These are phyloP conservation scores for Zychaea mexicana DNA, from an alignment of 371 early-diverging fungal genomes.

Conservation along the genomic window DNA sequence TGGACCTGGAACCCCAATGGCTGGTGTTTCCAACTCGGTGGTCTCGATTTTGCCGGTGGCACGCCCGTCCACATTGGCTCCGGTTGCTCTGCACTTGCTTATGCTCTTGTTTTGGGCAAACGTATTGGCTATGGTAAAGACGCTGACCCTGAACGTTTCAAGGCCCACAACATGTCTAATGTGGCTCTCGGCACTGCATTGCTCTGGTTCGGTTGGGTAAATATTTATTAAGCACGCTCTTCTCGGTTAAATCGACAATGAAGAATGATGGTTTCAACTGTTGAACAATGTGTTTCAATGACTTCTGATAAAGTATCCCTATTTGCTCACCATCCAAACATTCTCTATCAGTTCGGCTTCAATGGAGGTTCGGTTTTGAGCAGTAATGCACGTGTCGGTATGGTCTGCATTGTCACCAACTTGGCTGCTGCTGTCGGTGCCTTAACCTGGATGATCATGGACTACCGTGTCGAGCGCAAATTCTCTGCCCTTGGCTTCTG, in stretches of 20 bases:
- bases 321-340: too few species aligned
- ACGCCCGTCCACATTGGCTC: constrained; percentile 92
- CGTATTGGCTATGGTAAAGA: constrained; percentile 50
- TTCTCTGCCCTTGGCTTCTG: constrained; percentile 88
- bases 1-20: constrained; percentile 90
- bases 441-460: constrained; percentile 80
- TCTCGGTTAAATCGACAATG: too few species aligned
- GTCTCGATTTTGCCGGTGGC: constrained; percentile 85
- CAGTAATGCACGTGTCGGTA: constrained; percentile 79
- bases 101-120: constrained; percentile 79
- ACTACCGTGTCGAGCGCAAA: constrained; percentile 75
- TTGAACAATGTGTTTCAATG: too few species aligned
- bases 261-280: too few species aligned
- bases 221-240: too few species aligned
- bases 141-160: constrained; percentile 49
- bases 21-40: constrained; percentile 76
- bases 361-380: constrained; percentile 85
- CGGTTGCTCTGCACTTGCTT: constrained; percentile 88
- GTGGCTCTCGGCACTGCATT: constrained; percentile 84
- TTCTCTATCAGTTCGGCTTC: too few species aligned
- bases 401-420: constrained; percentile 84
- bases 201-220: constrained; percentile 93
- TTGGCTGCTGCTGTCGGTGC: constrained; percentile 82
- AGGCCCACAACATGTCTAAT: constrained; percentile 88
- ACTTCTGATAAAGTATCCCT: too few species aligned